Percentiles rank a stretch among this genome's conserved stretches.
These are phyloP conservation scores for Xylariaceae sp. DNA, from an alignment of 2,329 filamentous ascomycete genomes.

Conservation along the genomic window DNA sequence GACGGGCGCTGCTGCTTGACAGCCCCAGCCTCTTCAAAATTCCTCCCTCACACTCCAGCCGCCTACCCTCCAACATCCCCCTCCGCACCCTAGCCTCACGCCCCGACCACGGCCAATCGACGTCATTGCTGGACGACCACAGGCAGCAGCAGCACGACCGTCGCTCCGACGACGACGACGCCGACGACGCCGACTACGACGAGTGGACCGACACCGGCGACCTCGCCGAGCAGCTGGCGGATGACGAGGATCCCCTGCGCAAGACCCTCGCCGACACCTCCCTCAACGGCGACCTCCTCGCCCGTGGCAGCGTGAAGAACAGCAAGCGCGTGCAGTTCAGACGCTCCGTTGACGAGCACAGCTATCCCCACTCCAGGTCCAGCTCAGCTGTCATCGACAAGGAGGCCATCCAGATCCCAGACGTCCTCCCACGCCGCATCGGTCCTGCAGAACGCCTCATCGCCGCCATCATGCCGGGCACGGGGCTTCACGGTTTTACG, in stretches of 20 bases:
- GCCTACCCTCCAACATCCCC: slow-evolving; percentile 81
- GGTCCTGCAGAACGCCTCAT: slow-evolving; percentile 67
- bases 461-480: slow-evolving; percentile 81
- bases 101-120: slow-evolving; percentile 40
- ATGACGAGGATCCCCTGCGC: slow-evolving; percentile 77
- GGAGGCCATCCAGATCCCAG: slow-evolving; percentile 81
- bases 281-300: slow-evolving; percentile 60
- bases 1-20: slow-evolving; percentile 71
- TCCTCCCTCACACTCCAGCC: slow-evolving; percentile 68
- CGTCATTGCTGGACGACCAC: slow-evolving; percentile 46
- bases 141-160: slow-evolving; percentile 41
- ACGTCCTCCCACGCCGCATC: slow-evolving; percentile 61
- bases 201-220: slow-evolving; percentile 95
- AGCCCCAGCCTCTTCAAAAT: slow-evolving; percentile 81
- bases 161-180: slow-evolving; percentile 40
- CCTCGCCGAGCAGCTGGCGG: slow-evolving; percentile 84
- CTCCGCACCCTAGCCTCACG: slow-evolving; percentile 66
- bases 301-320: slow-evolving; percentile 45
- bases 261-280: slow-evolving; percentile 63
- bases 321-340: slow-evolving; percentile 69
- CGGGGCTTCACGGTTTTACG: slow-evolving; percentile 82
- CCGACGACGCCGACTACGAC: slow-evolving; percentile 57
- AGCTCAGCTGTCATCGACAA: slow-evolving; percentile 53
- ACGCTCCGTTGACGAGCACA: slow-evolving; percentile 42
- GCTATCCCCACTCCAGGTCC: slow-evolving; percentile 33